A percentile compares a stretch with the other conserved stretches of the same genome.
Evolutionary conservation across 2,329 filamentous ascomycete genomes (phyloP).

Genomic region (Hypomyces rosellus): DNA sequence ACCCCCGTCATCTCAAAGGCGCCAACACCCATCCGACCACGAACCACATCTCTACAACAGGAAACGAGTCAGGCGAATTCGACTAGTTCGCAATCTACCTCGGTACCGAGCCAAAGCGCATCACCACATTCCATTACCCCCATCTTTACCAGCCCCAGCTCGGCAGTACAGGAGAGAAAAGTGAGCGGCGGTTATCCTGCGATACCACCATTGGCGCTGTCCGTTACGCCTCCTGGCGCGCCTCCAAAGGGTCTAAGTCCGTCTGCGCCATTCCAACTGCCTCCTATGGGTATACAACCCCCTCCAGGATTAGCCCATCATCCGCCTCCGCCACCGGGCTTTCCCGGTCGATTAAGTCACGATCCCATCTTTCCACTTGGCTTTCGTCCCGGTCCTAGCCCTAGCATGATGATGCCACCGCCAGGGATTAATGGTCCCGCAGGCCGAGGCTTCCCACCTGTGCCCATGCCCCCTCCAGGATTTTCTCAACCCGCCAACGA

Average conservation of each 20-base stretch:
- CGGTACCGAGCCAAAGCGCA: constrained; percentile 47
- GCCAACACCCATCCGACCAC: constrained; percentile 69
- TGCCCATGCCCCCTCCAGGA: constrained; percentile 31
- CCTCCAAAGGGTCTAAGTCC: constrained; percentile 30
- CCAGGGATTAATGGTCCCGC: constrained; percentile 43
- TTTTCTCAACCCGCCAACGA: constrained; percentile 26
- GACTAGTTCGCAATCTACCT: constrained; percentile 59
- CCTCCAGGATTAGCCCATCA: constrained; percentile 32
- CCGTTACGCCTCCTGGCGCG: constrained; percentile 52
- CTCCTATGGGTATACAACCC: constrained; percentile 48
- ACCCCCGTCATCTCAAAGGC: constrained; percentile 79
- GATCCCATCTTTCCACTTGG: constrained; percentile 42
- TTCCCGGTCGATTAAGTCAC: constrained; percentile 53
- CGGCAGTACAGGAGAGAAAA: constrained; percentile 58
- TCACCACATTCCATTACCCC: constrained; percentile 58
- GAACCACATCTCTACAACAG: constrained; percentile 77
- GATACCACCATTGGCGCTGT: constrained; percentile 26
- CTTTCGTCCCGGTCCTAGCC: constrained; percentile 38
- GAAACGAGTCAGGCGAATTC: constrained; percentile 64
- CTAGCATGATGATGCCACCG: constrained; percentile 43
- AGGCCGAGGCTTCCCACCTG: constrained; percentile 38
- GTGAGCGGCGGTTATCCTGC: constrained; percentile 40
- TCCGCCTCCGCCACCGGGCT: constrained; percentile 37
- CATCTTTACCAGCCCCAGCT: constrained; percentile 58
- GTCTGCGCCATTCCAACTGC: constrained; percentile 46